Base-by-base conservation (phyloP, 208 protist genomes). In the Jaenimonas drosophilae region DNA sequence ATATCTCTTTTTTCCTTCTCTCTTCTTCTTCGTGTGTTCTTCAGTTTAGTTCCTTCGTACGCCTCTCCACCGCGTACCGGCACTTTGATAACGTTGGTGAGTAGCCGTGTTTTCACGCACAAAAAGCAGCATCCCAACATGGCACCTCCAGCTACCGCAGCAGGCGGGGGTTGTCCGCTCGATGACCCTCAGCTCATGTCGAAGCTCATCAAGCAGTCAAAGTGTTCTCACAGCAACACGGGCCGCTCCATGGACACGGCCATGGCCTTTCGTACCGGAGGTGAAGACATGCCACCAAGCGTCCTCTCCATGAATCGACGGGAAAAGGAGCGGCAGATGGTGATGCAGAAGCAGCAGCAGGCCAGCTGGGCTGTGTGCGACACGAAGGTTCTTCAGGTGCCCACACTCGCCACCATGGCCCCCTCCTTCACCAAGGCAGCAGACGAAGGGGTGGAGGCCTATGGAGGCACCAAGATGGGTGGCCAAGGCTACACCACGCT, bases 371-470 rank as follows among this genome's bases (percentile, higher is more conserved):
- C 47, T 1, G 58, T 64, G 12, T 25, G 57, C 2, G 57, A 50
- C 16, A 41, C 43, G 2, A 49, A 58, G 19, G 34, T 19, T 7
- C 63, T 88, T 28, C 44, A 68, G 19, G 59, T 88, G 3, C 64
- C 74, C 11, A 49, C 47, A 30, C 74, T 88, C 2, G 66, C 70
- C 16, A 88, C 79, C 16, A 66, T 84, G 60, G 70, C 68, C 9
- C 79, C 79, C 16, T 88, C 79, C 34, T 81, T 83, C 56, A 84
- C 70, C 2, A 70, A 78, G 32, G 67, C 79, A 7, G 66, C 71
- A 0, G 71, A 81, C 58, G 79, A 80, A 36, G 79, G 70, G 1
- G 58, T 51, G 3, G 64, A 66, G 38, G 70, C 58, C 4, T 55
- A 78, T n/a, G 74, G 79, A 25, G 79, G 79, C 25, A 88, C 71